phyloP scores from a whole-genome alignment of 2,329 filamentous ascomycete species.

The Alternaria hordeiaustralica region DNA sequence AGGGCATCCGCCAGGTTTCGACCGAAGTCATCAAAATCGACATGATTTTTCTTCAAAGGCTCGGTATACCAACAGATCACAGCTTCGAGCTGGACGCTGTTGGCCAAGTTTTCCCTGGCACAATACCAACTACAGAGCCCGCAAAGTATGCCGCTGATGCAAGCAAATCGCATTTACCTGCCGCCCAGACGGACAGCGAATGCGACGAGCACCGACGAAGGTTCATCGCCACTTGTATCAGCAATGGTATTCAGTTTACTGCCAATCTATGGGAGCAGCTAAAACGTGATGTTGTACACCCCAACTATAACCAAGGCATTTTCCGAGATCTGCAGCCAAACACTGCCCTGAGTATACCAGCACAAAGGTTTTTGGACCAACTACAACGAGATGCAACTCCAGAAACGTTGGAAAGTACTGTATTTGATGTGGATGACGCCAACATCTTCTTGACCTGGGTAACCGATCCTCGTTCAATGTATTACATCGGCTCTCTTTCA shows the following conservation, averaged over 20 bases:
- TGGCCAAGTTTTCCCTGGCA: not conserved
- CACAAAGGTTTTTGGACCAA: constrained; percentile 7
- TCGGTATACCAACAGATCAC: not conserved
- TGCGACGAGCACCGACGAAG: constrained; percentile 11
- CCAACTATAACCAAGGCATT: constrained; percentile 18
- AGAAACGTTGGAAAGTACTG: not conserved
- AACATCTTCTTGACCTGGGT: constrained; percentile 23
- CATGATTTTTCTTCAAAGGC: constrained; percentile 12
- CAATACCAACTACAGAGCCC: not conserved
- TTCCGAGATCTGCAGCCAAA: constrained; percentile 10
- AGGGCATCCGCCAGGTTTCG: constrained; percentile 13
- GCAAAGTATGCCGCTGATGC: not conserved
- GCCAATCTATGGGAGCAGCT: constrained; percentile 21
- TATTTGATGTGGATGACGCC: constrained; percentile 13
- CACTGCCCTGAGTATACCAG: constrained; percentile 4
- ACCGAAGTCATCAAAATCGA: constrained; percentile 16
- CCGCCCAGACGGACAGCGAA: not conserved
- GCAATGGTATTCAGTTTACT: constrained; percentile 13
- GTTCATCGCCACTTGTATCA: constrained; percentile 22
- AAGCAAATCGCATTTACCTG: not conserved
- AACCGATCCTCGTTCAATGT: constrained; percentile 22
- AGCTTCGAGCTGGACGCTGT: not conserved
- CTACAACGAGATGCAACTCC: not conserved
- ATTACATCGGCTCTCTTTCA: constrained; percentile 12
- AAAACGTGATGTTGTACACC: constrained; percentile 12